Evolutionary conservation across 371 early-diverging fungal genomes (phyloP), one percentile per base, ranked within the genome.

Genomic region (Mucor indicus): DNA sequence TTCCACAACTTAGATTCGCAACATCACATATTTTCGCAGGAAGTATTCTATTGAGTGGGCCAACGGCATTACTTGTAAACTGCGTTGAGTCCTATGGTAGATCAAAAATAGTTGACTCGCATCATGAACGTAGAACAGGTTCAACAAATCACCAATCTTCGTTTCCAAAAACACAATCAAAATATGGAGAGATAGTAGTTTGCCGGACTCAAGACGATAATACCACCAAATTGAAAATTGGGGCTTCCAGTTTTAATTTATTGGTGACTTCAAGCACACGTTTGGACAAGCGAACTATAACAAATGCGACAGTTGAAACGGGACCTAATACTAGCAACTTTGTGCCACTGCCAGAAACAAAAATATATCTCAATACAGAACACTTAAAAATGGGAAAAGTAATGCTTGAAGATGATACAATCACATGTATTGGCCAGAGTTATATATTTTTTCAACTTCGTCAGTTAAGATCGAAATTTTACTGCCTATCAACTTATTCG

Each of bases 401-500:
- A 36, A 2, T 44, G 16, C 44, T 44, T 21, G 52, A 52, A 44
- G 44, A 52, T 52, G 44, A 52, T 4, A 16, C 39, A 24, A 17
- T 16, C 13, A 52, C 52, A 21, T 44, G 31, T 38, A 44, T 52
- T 22, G 21, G 11, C 21, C 52, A 44, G 19, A 41, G 35, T 27
- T 38, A 35, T 38, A 30, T 38, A 21, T 39, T 52, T 30, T 52
- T 8, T 39, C 52, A 52, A 42, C 45, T 52, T 38, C 31, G 52
- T 21, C 45, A 52, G 33, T 44, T 44, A 37, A 44, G 44, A 38
- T 52, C 45, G 1, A 52, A 44, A 13, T 43, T 50, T 36, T 17
- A 43, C 50, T 50, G 43, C 50, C 25, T 43, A 15, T 50, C 50
- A 37, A 50, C 50, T 17, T 50, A 50, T 29, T 17, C 50, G 19